phyloP scores from a whole-genome alignment of 805 yeast genomes.

The Ogataea allantospora region DNA sequence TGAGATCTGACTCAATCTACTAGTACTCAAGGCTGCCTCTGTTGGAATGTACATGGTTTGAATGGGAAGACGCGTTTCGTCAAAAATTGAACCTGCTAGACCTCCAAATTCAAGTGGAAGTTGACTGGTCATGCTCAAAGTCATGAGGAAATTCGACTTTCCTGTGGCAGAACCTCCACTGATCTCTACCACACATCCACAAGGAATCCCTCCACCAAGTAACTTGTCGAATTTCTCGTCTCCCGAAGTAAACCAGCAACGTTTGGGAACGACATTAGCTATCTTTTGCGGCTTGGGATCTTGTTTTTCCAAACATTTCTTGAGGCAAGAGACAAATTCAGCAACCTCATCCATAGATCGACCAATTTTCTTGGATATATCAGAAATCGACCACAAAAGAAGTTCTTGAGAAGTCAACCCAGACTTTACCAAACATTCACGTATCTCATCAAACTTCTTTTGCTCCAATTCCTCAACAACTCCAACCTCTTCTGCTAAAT shows the following conservation, averaged over 20 bases:
- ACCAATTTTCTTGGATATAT: conserved; percentile 34
- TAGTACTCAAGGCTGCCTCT: conserved; percentile 69
- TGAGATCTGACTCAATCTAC: conserved; percentile 52
- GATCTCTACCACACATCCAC: conserved; percentile 64
- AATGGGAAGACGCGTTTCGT: conserved; percentile 3
- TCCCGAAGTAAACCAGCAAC: conserved; percentile 47
- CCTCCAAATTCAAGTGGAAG: conserved; percentile 48
- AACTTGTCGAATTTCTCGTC: conserved; percentile 46
- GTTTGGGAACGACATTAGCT: not conserved
- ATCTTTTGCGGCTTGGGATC: conserved; percentile 6
- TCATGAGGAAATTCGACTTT: conserved; percentile 76
- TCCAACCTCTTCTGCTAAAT: conserved; percentile 18
- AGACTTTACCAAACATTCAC: conserved; percentile 28
- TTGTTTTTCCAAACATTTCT: conserved; percentile 6
- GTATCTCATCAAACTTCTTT: conserved; percentile 30
- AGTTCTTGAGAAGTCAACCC: conserved; percentile 42
- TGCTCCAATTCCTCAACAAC: conserved; percentile 35
- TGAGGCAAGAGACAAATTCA: conserved; percentile 18
- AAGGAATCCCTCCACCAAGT: conserved; percentile 51
- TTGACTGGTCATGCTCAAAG: conserved; percentile 60
- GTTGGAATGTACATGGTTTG: conserved; percentile 75
- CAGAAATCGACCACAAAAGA: conserved; percentile 36
- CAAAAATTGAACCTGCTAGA: conserved; percentile 33
- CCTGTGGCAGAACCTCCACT: conserved; percentile 86
- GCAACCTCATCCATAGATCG: conserved; percentile 35